Conservation (phyloP, 2,329 filamentous ascomycete genomes). For the Ophiostoma angusticollis region DNA sequence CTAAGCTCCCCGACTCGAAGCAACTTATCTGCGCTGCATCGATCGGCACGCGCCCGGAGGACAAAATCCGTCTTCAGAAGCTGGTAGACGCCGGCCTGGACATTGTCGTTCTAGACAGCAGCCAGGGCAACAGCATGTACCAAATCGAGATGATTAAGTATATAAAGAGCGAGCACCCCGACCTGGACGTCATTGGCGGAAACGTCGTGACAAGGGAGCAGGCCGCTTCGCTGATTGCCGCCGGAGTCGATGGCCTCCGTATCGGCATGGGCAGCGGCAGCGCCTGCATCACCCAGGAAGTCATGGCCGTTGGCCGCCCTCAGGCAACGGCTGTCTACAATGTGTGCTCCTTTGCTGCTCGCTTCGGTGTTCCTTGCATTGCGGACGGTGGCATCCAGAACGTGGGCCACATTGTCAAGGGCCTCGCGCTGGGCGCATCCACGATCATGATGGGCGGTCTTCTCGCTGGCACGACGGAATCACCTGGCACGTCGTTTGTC, state of each 20-base stretch:
- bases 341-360: constrained; percentile 77
- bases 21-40: constrained; percentile 92
- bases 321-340: constrained; percentile 89
- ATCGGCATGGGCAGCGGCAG: constrained; percentile 98
- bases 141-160: constrained; percentile 98
- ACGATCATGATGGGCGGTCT: constrained; percentile 99
- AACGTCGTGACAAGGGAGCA: constrained; percentile 98
- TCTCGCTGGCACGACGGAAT: constrained; percentile 92
- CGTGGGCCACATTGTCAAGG: constrained; percentile 97
- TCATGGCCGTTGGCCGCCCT: constrained; percentile 96
- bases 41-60: constrained; percentile 87
- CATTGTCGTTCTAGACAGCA: constrained; percentile 89
- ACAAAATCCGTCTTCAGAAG: constrained; percentile 73
- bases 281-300: constrained; percentile 97
- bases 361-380: constrained; percentile 94
- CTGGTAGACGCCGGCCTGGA: constrained; percentile 92
- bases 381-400: constrained; percentile 97
- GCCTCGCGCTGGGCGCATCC: constrained; percentile 81
- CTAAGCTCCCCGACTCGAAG: constrained; percentile 93
- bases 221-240: constrained; percentile 80
- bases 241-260: constrained; percentile 88
- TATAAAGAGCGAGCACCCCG: constrained; percentile 76
- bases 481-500: constrained; percentile 91
- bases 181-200: constrained; percentile 88
- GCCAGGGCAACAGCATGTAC: constrained; percentile 97